Evolutionary conservation across 1,284 basidiomycete species (phyloP).

Genomic region (Rhodotorula mucilaginosa): DNA sequence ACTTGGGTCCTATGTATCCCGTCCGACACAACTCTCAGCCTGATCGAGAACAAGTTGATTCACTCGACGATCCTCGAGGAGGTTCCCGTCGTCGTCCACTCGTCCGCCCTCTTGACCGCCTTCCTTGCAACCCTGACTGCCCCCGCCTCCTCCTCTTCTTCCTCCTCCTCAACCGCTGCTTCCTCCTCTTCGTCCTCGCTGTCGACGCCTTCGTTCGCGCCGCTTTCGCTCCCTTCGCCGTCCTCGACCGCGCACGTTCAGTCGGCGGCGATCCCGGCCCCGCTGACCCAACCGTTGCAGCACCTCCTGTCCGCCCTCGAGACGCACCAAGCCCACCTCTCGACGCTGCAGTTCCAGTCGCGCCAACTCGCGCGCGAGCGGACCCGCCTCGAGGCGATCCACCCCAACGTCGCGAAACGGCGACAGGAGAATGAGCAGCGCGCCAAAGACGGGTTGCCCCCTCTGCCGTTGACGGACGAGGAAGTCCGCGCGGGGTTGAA

Average conservation of each 20-base stretch:
- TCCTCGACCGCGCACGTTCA: constrained; percentile 43
- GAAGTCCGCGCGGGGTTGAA: constrained; percentile 68
- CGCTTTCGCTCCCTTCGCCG: constrained; percentile 38
- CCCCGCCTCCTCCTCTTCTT: constrained; percentile 46
- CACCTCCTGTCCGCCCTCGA: constrained; percentile 81
- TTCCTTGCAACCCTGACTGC: constrained; percentile 73
- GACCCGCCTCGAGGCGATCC: constrained; percentile 66
- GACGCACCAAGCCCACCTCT: constrained; percentile 81
- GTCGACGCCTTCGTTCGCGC: constrained; percentile 45
- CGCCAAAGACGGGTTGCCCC: constrained; percentile 76
- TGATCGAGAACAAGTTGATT: constrained; percentile 81
- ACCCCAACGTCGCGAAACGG: constrained; percentile 67
- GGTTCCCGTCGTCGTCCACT: constrained; percentile 83
- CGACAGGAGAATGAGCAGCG: constrained; percentile 85
- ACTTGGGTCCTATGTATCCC: not conserved
- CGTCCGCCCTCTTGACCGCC: constrained; percentile 77
- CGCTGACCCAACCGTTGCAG: constrained; percentile 78
- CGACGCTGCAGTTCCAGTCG: constrained; percentile 86
- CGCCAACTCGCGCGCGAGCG: constrained; percentile 91
- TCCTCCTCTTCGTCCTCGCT: constrained; percentile 42
- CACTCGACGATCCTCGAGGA: constrained; percentile 87
- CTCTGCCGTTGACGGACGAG: constrained; percentile 71
- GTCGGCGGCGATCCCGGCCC: constrained; percentile 63
- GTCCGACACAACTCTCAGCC: constrained; percentile 53
- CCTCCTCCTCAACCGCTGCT: constrained; percentile 20